phyloP scores from a whole-genome alignment of 306 rosid genomes.

The Geum urbanum region DNA sequence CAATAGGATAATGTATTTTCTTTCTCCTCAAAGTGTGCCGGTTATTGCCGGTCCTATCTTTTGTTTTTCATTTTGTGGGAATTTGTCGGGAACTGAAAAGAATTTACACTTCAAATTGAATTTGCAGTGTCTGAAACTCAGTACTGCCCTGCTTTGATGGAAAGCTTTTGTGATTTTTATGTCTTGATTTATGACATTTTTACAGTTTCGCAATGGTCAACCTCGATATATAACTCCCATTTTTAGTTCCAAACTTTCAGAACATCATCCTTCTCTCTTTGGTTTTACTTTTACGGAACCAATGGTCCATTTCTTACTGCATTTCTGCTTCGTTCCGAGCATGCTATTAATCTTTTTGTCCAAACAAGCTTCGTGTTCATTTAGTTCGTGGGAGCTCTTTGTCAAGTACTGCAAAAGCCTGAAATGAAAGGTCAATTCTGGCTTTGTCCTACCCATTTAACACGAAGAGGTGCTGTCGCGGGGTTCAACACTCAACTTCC shows the following conservation, averaged over 20 bases:
- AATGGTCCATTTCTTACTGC: background rate
- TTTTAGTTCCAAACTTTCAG: background rate
- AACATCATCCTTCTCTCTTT: background rate
- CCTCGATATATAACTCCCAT: background rate
- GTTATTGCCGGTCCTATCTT: constrained; percentile 11
- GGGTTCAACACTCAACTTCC: background rate
- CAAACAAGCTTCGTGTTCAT: background rate
- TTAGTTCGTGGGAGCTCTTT: no score
- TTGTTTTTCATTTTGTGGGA: background rate
- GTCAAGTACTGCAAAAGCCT: background rate
- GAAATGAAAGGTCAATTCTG: constrained; percentile 3
- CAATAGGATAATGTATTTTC: constrained; percentile 28
- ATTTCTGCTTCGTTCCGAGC: background rate
- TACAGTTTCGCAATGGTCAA: background rate
- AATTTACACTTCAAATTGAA: constrained; percentile 3
- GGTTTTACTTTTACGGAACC: background rate
- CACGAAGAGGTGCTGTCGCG: constrained; percentile 2
- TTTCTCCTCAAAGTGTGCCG: constrained; percentile 14
- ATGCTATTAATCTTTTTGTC: background rate
- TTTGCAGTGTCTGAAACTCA: constrained; percentile 8
- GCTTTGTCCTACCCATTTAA: constrained; percentile 10
- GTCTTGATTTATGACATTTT: constrained; percentile 16
- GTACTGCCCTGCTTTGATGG: constrained; percentile 8
- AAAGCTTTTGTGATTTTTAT: constrained; percentile 6
- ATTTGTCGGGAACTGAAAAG: background rate